A percentile compares a stretch with the other conserved stretches of the same genome.
phyloP scores from a whole-genome alignment of 768 basidiomycete species.

The Pisolithus tinctorius region DNA sequence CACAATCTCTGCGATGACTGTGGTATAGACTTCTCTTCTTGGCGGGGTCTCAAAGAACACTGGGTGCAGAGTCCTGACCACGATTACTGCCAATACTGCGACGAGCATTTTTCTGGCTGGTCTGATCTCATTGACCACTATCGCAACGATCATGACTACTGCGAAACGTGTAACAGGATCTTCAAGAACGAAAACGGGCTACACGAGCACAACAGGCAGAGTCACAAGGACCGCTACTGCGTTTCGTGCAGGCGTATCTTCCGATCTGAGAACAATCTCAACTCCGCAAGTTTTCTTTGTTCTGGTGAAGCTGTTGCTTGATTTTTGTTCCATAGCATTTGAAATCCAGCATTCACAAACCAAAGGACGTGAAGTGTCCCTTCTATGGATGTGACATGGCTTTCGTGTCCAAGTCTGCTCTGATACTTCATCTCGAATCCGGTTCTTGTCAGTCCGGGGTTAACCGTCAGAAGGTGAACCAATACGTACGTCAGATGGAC shows the following conservation, averaged over 20 bases:
- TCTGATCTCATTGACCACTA: constrained; percentile 37
- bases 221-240: constrained; percentile 38
- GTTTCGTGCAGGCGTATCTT: constrained; percentile 38
- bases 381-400: constrained; percentile 35
- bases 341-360: constrained; percentile 44
- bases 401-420: constrained; percentile 49
- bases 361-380: constrained; percentile 31
- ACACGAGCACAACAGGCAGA: constrained; percentile 43
- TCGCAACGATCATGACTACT: constrained; percentile 34
- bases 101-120: constrained; percentile 32
- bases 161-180: constrained; percentile 34
- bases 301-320: neutral
- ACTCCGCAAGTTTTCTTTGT: constrained; percentile 3
- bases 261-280: constrained; percentile 15
- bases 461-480: constrained; percentile 29
- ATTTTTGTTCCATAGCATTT: constrained; percentile 34
- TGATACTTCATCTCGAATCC: constrained; percentile 58
- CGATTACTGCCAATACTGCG: constrained; percentile 47
- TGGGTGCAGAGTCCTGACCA: constrained; percentile 44
- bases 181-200: constrained; percentile 36
- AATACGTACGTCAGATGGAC: constrained; percentile 38
- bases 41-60: constrained; percentile 39
- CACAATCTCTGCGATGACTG: constrained; percentile 47
- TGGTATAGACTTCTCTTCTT: constrained; percentile 36
- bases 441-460: constrained; percentile 51